A percentile compares a stretch with the other conserved stretches of the same genome.
Conservation (phyloP, 768 basidiomycete species). For the Podaxis sp. region DNA sequence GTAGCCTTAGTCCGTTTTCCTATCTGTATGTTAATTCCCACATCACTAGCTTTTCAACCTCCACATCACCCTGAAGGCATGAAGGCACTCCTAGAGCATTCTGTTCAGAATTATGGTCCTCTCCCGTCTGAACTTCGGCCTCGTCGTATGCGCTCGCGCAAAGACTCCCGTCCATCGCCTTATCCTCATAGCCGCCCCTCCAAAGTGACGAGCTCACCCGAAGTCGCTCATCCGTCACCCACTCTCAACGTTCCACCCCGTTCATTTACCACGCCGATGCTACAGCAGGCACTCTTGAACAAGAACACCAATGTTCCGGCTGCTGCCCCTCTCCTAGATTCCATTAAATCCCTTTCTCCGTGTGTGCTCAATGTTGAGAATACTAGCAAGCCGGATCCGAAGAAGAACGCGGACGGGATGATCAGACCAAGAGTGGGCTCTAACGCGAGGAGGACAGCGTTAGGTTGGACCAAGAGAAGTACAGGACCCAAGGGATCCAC, state of each 20-base stretch:
- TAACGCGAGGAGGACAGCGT: constrained; percentile 50
- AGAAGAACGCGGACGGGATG: constrained; percentile 31
- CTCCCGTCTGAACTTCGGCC: constrained; percentile 71
- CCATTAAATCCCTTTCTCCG: constrained; percentile 43
- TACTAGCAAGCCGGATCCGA: constrained; percentile 37
- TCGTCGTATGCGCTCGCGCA: constrained; percentile 62
- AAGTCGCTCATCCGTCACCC: neutral
- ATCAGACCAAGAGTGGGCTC: constrained; percentile 54
- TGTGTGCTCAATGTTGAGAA: constrained; percentile 23
- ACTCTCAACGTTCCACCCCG: neutral
- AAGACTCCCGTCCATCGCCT: constrained; percentile 69
- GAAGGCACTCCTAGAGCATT: constrained; percentile 72
- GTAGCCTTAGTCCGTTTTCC: constrained; percentile 23
- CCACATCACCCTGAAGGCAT: constrained; percentile 64
- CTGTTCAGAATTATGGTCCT: constrained; percentile 66
- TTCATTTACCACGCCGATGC: constrained; percentile 23
- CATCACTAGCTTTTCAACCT: constrained; percentile 61
- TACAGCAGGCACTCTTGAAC: constrained; percentile 46
- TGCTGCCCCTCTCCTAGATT: constrained; percentile 34
- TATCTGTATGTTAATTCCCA: constrained; percentile 4
- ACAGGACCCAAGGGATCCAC: constrained; percentile 37
- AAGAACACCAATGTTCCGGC: constrained; percentile 31
- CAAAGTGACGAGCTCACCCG: constrained; percentile 44
- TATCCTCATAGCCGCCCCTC: constrained; percentile 56
- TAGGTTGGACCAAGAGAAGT: constrained; percentile 67